Evolutionary conservation across 2,329 filamentous ascomycete genomes (phyloP), one percentile per base, ranked within the genome.

Genomic region (Colletotrichum sp.): DNA sequence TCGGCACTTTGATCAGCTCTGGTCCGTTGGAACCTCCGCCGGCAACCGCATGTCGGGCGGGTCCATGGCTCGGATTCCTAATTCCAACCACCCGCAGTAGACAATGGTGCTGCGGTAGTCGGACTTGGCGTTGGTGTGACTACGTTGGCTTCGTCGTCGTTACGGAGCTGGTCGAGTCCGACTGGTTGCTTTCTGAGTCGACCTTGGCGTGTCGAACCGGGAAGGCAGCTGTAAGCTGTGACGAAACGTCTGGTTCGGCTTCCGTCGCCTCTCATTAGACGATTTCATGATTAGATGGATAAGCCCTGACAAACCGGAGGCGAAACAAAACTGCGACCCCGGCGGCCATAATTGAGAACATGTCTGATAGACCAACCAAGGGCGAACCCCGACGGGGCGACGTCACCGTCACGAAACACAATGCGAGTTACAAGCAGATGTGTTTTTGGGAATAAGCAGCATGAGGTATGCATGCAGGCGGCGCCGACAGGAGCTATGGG

Each of bases 281-380:
- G 32, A 30, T 7, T 28, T 10, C 16, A 36, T 39, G 63, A 34
- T 72, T 36, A 75, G 72, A 71, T 73, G 70, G 61, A 68, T 73
- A 48, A 60, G 64, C 73, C 70, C 73, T 75, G 73, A 75, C 70
- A 73, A 68, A 68, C 57, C 59, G 60, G n/a, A 68, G 34, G 39
- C 70, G 64, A 75, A 75, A 73, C 70, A 48, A 65, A 63, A 68
- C 70, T 73, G 73, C 64, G 43, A 75, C 73, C 68, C 68, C 70
- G 34, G 70, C 36, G 34, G 32, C 64, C 30, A 48, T 68, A 43
- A 43, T 34, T n/a, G 63, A 75, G 55, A 70, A 60, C 26, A 26
- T 39, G 63, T 43, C 61, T 55, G 66, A 68, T 39, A 39, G 52
- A 36, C 66, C 52, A 34, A 59, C 57, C 57, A 32, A 39, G 73